Evolutionary conservation across 768 basidiomycete genomes (phyloP), one percentile per base, ranked within the genome.

Genomic region (Leccinum subtestaceum): DNA sequence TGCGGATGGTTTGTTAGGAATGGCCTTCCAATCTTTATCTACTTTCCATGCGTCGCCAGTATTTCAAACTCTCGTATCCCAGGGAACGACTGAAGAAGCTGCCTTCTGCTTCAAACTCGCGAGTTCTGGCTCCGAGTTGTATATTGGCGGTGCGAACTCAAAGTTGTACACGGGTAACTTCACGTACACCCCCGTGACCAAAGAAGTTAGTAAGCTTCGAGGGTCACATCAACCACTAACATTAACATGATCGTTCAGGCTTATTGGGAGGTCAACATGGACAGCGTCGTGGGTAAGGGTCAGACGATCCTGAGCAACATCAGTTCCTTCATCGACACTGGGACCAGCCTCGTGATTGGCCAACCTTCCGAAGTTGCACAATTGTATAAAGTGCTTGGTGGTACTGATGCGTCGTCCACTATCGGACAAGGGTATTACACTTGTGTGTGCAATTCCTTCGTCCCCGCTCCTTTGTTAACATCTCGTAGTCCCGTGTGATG

Each of bases 101-200:
- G 70, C 72, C 51, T 83, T 84, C 64, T 74, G 77, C 11, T 80
- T 85, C 67, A 82, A 81, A 65, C 68, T 84, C 8, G 67, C 80
- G 12, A 21, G 64, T 8, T 55, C 64, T 13, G 76, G 75, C 5
- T 72, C 77, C 2, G 80, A 82, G 69, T 72, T 86, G 15, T 79
- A 75, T 64, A 60, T 87, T 23, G 85, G 85, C 45, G 85, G 84
- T 49, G 70, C 71, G 10, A 75, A 87, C 67, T 49, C 58, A 2
- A 59, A 64, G 1, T 69, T 78, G 56, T 84, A 79, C 70, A 78
- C 73, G 4, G 83, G 83, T 8, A 51, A 55, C 5, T 75, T 86
- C 70, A 74, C 74, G 5, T 77, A 75, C 19, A n/a, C 53, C 13
- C 50, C 55, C 49, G 60, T 65, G 2, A 64, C 55, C 4, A 10